These are phyloP conservation scores for Salvia sclarea DNA, from an alignment of 305 asterid species.

Conservation along the genomic window DNA sequence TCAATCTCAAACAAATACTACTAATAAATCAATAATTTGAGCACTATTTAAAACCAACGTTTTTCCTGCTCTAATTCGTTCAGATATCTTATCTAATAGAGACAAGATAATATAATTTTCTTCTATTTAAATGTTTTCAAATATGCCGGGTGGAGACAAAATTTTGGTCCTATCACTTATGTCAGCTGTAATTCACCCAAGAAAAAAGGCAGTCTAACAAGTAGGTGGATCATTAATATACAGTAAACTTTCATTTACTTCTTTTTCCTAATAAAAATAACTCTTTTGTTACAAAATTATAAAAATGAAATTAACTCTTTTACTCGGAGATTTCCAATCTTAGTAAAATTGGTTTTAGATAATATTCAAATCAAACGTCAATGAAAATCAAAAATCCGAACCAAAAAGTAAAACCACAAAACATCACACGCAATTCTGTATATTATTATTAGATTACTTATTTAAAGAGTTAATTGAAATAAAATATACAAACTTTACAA, in stretches of 20 bases:
- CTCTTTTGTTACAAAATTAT: no score
- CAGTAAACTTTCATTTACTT: not conserved
- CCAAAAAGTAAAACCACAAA: not conserved
- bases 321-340: not conserved
- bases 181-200: slow-evolving; percentile 28
- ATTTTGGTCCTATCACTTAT: not conserved
- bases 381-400: not conserved
- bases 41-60: not conserved
- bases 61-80: not conserved
- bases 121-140: not conserved
- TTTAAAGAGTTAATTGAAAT: no score
- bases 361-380: not conserved
- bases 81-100: not conserved
- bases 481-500: no score
- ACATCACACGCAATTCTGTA: not conserved
- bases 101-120: not conserved
- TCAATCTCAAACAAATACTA: not conserved
- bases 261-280: not conserved
- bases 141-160: not conserved
- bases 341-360: not conserved
- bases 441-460: no score
- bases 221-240: not conserved
- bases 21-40: not conserved
- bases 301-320: not conserved
- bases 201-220: not conserved